Conservation (phyloP, 805 yeast genomes). For the Soucietia sequanensis region DNA sequence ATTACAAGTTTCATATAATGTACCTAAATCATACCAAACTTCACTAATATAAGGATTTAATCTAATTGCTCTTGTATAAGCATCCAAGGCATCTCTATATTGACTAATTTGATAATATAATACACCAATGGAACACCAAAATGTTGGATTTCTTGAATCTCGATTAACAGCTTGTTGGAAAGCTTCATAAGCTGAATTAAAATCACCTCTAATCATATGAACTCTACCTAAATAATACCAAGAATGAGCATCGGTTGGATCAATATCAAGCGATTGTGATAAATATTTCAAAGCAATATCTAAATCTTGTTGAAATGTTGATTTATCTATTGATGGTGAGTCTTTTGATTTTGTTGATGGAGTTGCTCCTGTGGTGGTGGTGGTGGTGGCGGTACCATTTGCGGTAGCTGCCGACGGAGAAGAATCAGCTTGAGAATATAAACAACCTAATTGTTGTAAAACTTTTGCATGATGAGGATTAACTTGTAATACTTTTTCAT, state of each 20-base stretch:
- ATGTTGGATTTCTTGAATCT: slow-evolving; percentile 95
- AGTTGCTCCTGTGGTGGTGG: slow-evolving; percentile 2
- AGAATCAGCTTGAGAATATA: slow-evolving; percentile 67
- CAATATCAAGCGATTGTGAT: slow-evolving; percentile 85
- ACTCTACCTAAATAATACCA: slow-evolving; percentile 98
- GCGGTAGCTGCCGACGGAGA: slow-evolving; percentile 18
- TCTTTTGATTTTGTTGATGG: too few relatives aligned
- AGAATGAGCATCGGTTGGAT: slow-evolving; percentile 87
- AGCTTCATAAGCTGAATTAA: slow-evolving; percentile 95
- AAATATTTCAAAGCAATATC: slow-evolving; percentile 79
- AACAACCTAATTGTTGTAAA: slow-evolving; percentile 91
- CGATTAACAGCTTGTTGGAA: slow-evolving; percentile 98
- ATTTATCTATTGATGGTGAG: slow-evolving; percentile 24
- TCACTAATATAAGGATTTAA: slow-evolving; percentile 94
- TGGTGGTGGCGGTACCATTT: slow-evolving; percentile 8
- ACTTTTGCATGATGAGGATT: slow-evolving; percentile 96
- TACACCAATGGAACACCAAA: slow-evolving; percentile 97
- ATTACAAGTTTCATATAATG: slow-evolving; percentile 94
- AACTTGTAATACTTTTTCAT: slow-evolving; percentile 84
- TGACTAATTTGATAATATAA: slow-evolving; percentile 94
- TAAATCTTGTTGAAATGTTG: slow-evolving; percentile 70
- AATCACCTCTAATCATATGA: slow-evolving; percentile 94
- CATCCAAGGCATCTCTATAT: slow-evolving; percentile 95
- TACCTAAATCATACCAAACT: slow-evolving; percentile 98
- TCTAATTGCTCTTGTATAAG: slow-evolving; percentile 94